A percentile compares a stretch with the other conserved stretches of the same genome.
These are phyloP conservation scores for Aspergillus floridensis DNA, from an alignment of 2,329 filamentous ascomycete genomes.

Conservation along the genomic window DNA sequence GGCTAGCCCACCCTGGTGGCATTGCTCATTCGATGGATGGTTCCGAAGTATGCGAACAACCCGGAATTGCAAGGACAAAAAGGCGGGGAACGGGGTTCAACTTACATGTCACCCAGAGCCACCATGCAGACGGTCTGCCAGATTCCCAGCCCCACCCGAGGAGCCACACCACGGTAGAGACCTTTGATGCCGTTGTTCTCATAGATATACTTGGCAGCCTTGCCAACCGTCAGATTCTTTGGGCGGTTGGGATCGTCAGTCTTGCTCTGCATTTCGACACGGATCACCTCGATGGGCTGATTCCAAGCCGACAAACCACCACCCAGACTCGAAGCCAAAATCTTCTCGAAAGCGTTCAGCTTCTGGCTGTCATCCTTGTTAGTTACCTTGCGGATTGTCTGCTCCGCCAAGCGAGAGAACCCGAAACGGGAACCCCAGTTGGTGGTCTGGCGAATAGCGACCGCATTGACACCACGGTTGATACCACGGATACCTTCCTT, in stretches of 20 bases:
- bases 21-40: not conserved
- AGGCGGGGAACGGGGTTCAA: conserved; percentile 26
- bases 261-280: conserved; percentile 99
- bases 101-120: conserved; percentile 94
- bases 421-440: conserved; percentile 99
- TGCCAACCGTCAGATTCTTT: conserved; percentile 97
- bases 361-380: conserved; percentile 78
- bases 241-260: conserved; percentile 95
- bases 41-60: not conserved
- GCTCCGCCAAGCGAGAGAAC: conserved; percentile 85
- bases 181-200: conserved; percentile 81
- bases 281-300: conserved; percentile 99
- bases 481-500: conserved; percentile 91
- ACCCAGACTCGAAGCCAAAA: conserved; percentile 79
- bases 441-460: conserved; percentile 97
- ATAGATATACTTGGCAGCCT: conserved; percentile 82
- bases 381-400: conserved; percentile 74
- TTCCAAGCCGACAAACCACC: conserved; percentile 98
- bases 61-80: conserved; percentile 2
- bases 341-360: conserved; percentile 79
- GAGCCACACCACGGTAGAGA: conserved; percentile 91
- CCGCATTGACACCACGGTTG: conserved; percentile 98
- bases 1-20: not conserved
- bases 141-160: conserved; percentile 89
- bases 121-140: conserved; percentile 99